These are phyloP conservation scores for Trichosporon coremiiforme DNA, from an alignment of 1,284 basidiomycete species.

Conservation along the genomic window DNA sequence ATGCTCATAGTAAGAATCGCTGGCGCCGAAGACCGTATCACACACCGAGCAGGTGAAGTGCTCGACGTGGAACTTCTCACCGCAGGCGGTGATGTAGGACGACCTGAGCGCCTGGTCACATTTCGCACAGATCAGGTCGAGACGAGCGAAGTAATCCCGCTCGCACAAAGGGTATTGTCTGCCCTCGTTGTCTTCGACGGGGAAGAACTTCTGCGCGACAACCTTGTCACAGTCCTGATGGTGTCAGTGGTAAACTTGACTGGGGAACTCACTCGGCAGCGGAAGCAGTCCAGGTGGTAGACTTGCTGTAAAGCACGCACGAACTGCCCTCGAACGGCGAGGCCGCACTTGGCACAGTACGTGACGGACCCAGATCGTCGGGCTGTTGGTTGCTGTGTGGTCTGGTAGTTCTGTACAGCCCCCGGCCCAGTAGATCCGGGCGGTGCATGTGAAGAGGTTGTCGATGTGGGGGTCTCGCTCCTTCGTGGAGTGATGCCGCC, in stretches of 20 bases:
- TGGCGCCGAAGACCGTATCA: slow-evolving; percentile 91
- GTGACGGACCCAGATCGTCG: slow-evolving; percentile 36
- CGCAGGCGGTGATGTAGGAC: slow-evolving; percentile 98
- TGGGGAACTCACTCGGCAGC: slow-evolving; percentile 75
- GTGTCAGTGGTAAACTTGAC: slow-evolving; percentile 21
- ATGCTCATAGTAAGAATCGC: slow-evolving; percentile 99
- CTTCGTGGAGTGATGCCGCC: slow-evolving; percentile 19
- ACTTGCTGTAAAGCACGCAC: slow-evolving; percentile 93
- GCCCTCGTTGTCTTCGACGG: slow-evolving; percentile 76
- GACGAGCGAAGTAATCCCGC: slow-evolving; percentile 92
- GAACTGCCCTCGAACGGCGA: slow-evolving; percentile 73
- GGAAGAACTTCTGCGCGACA: slow-evolving; percentile 98
- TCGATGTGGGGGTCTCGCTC: slow-evolving; percentile 30
- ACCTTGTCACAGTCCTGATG: slow-evolving; percentile 92
- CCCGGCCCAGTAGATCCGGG: neutral
- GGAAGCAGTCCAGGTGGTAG: slow-evolving; percentile 95
- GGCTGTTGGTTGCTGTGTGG: slow-evolving; percentile 15
- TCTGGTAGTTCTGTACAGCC: slow-evolving; percentile 10
- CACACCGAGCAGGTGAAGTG: slow-evolving; percentile 99
- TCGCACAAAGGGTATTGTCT: slow-evolving; percentile 92
- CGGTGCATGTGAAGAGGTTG: slow-evolving; percentile 24
- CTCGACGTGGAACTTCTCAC: slow-evolving; percentile 99
- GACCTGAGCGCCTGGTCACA: slow-evolving; percentile 91
- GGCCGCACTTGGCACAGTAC: slow-evolving; percentile 53
- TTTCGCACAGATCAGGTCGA: slow-evolving; percentile 95